Evolutionary conservation across 1,284 basidiomycete species (phyloP), one percentile per base, ranked within the genome.

Genomic region (Irpex sp.): DNA sequence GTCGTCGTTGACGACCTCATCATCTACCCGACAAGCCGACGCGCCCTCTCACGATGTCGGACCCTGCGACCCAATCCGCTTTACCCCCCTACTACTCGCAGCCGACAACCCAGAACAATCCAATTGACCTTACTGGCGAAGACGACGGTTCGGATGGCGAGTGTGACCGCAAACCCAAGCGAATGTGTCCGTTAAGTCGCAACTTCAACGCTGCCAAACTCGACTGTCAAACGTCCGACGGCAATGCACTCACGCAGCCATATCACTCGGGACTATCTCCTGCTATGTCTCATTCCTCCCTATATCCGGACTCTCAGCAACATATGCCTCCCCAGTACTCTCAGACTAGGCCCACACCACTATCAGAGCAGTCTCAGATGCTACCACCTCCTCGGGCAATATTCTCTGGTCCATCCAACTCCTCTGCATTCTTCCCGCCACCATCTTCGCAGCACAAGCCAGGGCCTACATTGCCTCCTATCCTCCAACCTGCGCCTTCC

Each of bases 41-140:
- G 49, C 17, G 33, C 53, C 31, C 13, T 8, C 19, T 8, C 11
- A 55, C 61, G 37, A 62, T 62, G 61, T 59, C 50, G 55, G 57
- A 59, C 17, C 50, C 36, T 9, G 19, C 58, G n/a, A 36, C 21
- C 21, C 15, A 49, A 8, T n/a, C 31, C 53, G 33, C 64, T 15
- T 68, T 70, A 63, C 68, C 43, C 60, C 63, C 31, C 37, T 39
- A 17, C 31, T 64, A n/a, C 65, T 61, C 57, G 59, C 67, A 9
- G 64, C 68, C 31, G 60, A 66, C 39, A 60, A 61, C 56, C 46
- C 69, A 68, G 65, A 66, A 69, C 3, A 70, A 74, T 64, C 71
- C 72, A 57, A 75, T 75, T 69, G 74, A 75, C 69, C 71, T 75
- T 58, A 75, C 74, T 43, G 67, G 69, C 55, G 71, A 72, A 66